These are phyloP conservation scores for Linnemannia exigua DNA, from an alignment of 192 early-diverging fungal species.

Conservation along the genomic window DNA sequence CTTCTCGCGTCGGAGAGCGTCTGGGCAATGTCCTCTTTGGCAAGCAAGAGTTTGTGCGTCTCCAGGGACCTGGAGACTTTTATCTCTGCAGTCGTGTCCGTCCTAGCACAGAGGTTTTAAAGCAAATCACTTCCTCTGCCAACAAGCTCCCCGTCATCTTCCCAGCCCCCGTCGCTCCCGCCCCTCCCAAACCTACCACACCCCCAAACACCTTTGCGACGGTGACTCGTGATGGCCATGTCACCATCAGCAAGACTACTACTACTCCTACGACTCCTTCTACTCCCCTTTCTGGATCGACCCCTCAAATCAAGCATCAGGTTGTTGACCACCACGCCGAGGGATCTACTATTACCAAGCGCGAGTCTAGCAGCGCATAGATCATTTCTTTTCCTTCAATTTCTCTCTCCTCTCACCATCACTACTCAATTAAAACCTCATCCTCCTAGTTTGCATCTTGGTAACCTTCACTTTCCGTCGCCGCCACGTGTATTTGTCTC, in stretches of 20 bases:
- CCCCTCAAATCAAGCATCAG: slow-evolving; percentile 45
- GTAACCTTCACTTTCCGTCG: background rate
- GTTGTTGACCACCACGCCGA: slow-evolving; percentile 43
- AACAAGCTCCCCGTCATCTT: slow-evolving; percentile 45
- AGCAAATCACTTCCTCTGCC: slow-evolving; percentile 43
- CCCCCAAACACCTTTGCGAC: slow-evolving; percentile 55
- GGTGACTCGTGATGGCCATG: slow-evolving; percentile 49
- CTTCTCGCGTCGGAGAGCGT: slow-evolving; percentile 56
- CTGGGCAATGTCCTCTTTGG: slow-evolving; percentile 60
- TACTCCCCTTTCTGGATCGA: slow-evolving; percentile 43
- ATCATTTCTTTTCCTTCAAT: background rate
- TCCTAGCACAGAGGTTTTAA: slow-evolving; percentile 58
- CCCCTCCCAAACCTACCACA: slow-evolving; percentile 36
- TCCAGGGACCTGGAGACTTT: slow-evolving; percentile 75
- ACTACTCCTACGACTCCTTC: slow-evolving; percentile 18
- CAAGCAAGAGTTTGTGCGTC: slow-evolving; percentile 67
- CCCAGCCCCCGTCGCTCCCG: slow-evolving; percentile 52
- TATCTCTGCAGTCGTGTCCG: slow-evolving; percentile 71
- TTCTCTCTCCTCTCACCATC: background rate
- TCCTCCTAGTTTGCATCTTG: background rate
- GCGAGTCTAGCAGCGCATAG: slow-evolving; percentile 52
- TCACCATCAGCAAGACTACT: slow-evolving; percentile 28
- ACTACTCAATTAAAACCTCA: background rate
- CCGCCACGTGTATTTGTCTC: background rate
- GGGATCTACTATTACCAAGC: slow-evolving; percentile 44